Percentiles rank a stretch among this genome's conserved stretches.
Conservation (phyloP, 179 eudicot genomes). For the Amaranthus tricolor region DNA sequence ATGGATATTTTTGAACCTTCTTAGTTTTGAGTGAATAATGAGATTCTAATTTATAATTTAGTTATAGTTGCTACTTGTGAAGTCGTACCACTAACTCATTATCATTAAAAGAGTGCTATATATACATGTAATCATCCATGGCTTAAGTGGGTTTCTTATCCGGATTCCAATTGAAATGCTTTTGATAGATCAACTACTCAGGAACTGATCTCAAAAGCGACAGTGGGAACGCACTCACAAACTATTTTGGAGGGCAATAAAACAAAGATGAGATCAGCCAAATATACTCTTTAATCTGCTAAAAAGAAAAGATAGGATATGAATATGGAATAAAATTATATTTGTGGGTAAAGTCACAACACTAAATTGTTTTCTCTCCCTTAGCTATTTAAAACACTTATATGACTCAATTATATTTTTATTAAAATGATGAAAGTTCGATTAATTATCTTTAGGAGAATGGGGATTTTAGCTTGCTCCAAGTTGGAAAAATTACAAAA, state of each 20-base stretch:
- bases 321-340: not conserved
- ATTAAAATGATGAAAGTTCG: no score
- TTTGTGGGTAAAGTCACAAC: constrained; percentile 16
- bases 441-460: no score
- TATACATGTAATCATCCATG: not conserved
- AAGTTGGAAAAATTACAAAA: no score
- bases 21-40: no score
- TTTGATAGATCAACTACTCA: not conserved
- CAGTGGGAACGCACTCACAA: constrained; percentile 19
- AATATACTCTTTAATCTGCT: constrained; percentile 7
- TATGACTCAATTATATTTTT: no score
- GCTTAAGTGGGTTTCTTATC: constrained; percentile 9
- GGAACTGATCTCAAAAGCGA: constrained; percentile 15
- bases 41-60: no score
- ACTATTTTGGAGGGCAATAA: constrained; percentile 5
- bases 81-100: no score
- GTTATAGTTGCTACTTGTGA: no score
- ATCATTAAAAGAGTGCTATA: not conserved
- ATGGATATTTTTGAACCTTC: no score
- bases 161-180: constrained; percentile 17
- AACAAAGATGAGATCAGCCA: constrained; percentile 20
- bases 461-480: no score
- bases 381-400: not conserved
- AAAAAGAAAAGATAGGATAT: not conserved
- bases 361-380: constrained; percentile 14